phyloP scores from a whole-genome alignment of 345 rosid genomes.

The Diplotaxis tenuifolia region DNA sequence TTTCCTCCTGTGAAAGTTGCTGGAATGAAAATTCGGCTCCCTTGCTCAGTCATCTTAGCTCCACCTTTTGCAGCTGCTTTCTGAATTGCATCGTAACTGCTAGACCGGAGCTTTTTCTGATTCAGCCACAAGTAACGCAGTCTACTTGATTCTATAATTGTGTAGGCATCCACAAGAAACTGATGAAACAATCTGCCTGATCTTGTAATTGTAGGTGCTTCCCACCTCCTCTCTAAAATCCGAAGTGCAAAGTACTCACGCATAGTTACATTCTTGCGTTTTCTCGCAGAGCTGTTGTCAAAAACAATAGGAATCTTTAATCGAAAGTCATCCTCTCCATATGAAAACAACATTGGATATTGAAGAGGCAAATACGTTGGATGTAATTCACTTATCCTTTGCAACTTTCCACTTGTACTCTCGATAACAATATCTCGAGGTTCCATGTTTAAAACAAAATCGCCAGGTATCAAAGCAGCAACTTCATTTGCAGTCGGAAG shows the following conservation, averaged over 20 bases:
- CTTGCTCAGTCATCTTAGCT: no score
- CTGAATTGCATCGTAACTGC: no score
- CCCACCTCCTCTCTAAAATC: not conserved
- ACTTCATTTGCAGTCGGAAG: not conserved
- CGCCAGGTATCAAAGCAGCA: not conserved
- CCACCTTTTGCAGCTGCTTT: no score
- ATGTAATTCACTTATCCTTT: not conserved
- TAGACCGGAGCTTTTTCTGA: no score
- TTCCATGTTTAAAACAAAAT: not conserved
- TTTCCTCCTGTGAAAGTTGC: not conserved
- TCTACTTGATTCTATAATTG: no score
- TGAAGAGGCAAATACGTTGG: not conserved
- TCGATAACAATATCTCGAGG: not conserved
- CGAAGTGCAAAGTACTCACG: not conserved
- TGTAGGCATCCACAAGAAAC: no score
- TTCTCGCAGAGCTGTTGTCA: not conserved
- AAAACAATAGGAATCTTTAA: no score
- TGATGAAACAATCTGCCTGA: no score
- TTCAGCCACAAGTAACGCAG: no score
- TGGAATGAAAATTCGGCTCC: not conserved
- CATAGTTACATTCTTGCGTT: not conserved
- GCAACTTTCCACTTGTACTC: not conserved
- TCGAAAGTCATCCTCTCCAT: not conserved
- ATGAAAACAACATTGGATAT: not conserved
- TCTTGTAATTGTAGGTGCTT: no score